These are phyloP conservation scores for Colletotrichum spaethianum DNA, from an alignment of 2,329 filamentous ascomycete species.

Conservation along the genomic window DNA sequence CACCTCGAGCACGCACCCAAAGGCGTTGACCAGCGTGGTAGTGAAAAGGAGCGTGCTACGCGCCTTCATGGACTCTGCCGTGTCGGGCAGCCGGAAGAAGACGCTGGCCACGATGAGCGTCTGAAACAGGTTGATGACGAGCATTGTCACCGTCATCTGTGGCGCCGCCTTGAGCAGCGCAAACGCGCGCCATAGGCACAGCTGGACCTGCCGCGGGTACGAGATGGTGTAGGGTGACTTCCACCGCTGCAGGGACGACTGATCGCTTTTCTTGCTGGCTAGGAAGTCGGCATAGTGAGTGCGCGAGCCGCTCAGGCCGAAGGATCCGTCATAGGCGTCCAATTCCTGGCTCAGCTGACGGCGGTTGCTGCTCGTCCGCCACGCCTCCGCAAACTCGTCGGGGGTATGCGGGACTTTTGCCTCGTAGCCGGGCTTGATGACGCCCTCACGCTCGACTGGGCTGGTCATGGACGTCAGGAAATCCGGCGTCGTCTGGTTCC, in stretches of 20 bases:
- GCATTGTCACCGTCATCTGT: conserved; percentile 42
- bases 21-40: conserved; percentile 54
- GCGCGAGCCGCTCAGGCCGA: conserved; percentile 15
- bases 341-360: conserved; percentile 5
- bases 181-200: conserved; percentile 43
- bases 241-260: conserved; percentile 31
- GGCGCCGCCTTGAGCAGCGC: conserved; percentile 42
- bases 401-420: conserved; percentile 52
- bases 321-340: conserved; percentile 19
- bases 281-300: conserved; percentile 28
- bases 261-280: conserved; percentile 29
- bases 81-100: conserved; percentile 73
- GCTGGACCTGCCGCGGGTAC: conserved; percentile 42
- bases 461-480: conserved; percentile 73
- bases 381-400: conserved; percentile 55
- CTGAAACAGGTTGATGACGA: conserved; percentile 64
- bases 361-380: conserved; percentile 47
- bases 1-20: conserved; percentile 59
- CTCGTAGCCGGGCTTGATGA: conserved; percentile 52
- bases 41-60: conserved; percentile 52
- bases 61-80: conserved; percentile 71
- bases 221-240: conserved; percentile 44
- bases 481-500: conserved; percentile 76
- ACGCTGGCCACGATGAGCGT: conserved; percentile 75
- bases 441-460: conserved; percentile 54